Base-by-base conservation (phyloP, 2,329 filamentous ascomycete genomes). In the Aspergillus viridinutans region DNA sequence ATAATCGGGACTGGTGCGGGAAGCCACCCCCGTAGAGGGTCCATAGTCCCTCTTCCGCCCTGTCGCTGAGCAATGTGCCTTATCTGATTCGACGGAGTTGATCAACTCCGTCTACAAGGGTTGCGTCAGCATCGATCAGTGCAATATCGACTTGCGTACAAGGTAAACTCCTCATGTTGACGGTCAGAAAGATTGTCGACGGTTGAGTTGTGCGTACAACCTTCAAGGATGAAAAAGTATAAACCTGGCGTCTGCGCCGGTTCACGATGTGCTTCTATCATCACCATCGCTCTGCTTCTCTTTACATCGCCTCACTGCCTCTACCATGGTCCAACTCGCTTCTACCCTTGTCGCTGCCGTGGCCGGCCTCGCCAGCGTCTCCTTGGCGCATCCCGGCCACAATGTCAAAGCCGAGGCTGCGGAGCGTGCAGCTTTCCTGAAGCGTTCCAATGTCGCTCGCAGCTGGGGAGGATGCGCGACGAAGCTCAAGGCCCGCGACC, bases 361-460 rank as follows among this genome's bases (percentile, higher is more conserved):
- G 35, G 52, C 64, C 32, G 63, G 65, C 49, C 61, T 73, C 20
- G 58, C 65, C 28, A 61, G 59, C 57, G 23, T 70, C 48, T 68
- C 60, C 20, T 65, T 63, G 21, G 78, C 78, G 21, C 79, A 84
- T 58, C 80, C 80, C 1, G 80, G 80, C 58, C 80, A 82, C 58
- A 75, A 82, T 52, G 58, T 80, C 42, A 69, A 70, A 47, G 71
- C 80, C 9, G 82, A 83, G 67, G 75, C 79, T 32, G 74, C 74
- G 10, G 78, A 82, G 68, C 80, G 81, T 38, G 78, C 78, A 28
- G 69, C 75, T 0, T 83, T 79, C 61, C 68, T 81, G 53, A 66
- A 68, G 58, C 70, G 69, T 40, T 64, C 68, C 29, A 74, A 77
- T 61, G 65, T 76, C 14, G 54, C 75, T 35, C 70, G 72, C 17